Conservation (phyloP, 2,329 filamentous ascomycete species). For the Zopfia rhizophila region DNA sequence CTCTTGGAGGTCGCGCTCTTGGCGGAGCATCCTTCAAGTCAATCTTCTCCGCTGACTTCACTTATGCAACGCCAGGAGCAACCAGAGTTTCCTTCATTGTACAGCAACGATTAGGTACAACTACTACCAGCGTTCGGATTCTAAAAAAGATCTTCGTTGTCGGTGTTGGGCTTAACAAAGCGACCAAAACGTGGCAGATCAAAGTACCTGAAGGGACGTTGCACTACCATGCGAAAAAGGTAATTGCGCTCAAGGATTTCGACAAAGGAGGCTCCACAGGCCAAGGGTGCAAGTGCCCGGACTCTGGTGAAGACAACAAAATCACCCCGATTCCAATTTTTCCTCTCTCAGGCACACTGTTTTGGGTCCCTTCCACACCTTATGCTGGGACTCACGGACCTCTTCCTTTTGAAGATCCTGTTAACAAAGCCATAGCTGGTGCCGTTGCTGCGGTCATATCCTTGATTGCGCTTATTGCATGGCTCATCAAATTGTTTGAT, state of each 20-base stretch:
- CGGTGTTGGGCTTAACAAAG: not conserved
- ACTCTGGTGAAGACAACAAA: not conserved
- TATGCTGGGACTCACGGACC: not conserved
- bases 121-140: not conserved
- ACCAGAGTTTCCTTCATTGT: slow-evolving; percentile 1
- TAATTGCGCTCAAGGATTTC: not conserved
- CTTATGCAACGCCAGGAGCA: too few species aligned
- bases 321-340: slow-evolving; percentile 1
- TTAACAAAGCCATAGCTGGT: not conserved
- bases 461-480: too few species aligned
- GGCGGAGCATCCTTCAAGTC: too few species aligned
- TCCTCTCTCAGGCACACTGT: not conserved
- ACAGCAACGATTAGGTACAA: not conserved
- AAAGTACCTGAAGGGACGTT: not conserved
- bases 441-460: not conserved
- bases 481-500: too few species aligned
- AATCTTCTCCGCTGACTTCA: too few species aligned
- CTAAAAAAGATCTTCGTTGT: not conserved
- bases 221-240: not conserved
- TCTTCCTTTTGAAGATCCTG: slow-evolving; percentile 1
- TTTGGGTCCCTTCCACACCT: not conserved
- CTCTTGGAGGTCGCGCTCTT: too few species aligned
- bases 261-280: too few species aligned
- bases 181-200: not conserved
- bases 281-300: too few species aligned